Evolutionary conservation across 192 early-diverging fungal genomes (phyloP), one percentile per base, ranked within the genome.

Genomic region (Backusella circina): DNA sequence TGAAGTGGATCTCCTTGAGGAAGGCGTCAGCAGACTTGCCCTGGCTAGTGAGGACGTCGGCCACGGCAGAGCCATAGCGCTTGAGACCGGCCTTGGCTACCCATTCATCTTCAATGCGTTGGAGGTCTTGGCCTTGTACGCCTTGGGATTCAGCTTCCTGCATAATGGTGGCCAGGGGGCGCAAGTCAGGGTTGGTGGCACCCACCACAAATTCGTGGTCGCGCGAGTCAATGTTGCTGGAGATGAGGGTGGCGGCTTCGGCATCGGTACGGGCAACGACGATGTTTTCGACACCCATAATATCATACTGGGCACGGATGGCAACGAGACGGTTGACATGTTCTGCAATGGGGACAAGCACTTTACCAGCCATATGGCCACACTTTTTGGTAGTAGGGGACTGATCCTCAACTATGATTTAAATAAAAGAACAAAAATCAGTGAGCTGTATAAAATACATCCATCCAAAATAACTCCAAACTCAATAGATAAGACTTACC

Each of bases 301-400:
- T 97, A 84, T 99, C 97, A 77, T 93, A 96, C 89, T 99, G 97
- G 57, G 96, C 91, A 80, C 97, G 92, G 80, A 94, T 91, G 73
- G 96, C 96, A 21, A 98, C 92, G 66, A 98, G 86, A 47, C 96
- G 92, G 89, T 96, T 97, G 85, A 98, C 97, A 87, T 99, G 97
- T 86, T 99, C 96, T 3, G 92, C 93, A 41, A 98, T 95, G 23
- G 97, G 97, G 5, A 99, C 97, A n/a, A 99, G 84, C 33, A 99
- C 97, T 84, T 99, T 99, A 65, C 97, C 97, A 64, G 95, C 97
- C 97, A 99, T 99, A 85, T 99, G 97, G 21, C 97, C 97, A 82
- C 97, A 99, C 90, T 99, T 99, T 82, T 99, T 99, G 79, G 95
- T 97, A 76, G 94, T 93, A 28, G 97, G 91, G 38, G 94, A 92